Conservation (phyloP, 345 rosid species). For the Boechera retrofracta region DNA sequence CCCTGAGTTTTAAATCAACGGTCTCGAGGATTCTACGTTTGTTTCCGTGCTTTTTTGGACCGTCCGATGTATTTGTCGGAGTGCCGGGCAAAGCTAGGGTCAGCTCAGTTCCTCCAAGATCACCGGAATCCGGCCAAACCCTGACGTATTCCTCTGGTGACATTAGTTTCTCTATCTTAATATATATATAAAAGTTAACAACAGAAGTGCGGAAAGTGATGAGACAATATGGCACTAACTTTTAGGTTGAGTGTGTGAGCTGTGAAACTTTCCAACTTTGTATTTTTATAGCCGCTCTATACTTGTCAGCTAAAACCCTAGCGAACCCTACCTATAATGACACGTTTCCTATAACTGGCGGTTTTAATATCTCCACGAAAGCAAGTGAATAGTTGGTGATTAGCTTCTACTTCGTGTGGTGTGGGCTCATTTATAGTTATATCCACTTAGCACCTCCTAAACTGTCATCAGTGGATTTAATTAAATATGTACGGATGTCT, state of each 20-base stretch:
- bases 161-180: slow-evolving; percentile 21
- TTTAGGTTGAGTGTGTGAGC: slow-evolving; percentile 25
- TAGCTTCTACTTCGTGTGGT: slow-evolving; percentile 33
- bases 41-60: slow-evolving; percentile 41
- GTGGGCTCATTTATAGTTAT: not conserved
- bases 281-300: slow-evolving; percentile 18
- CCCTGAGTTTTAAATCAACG: slow-evolving; percentile 50
- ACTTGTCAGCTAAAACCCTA: slow-evolving; percentile 25
- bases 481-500: not conserved
- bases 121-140: slow-evolving; percentile 42
- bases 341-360: slow-evolving; percentile 50
- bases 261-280: slow-evolving; percentile 22
- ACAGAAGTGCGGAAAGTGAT: slow-evolving; percentile 10
- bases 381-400: slow-evolving; percentile 27
- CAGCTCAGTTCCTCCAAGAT: slow-evolving; percentile 61
- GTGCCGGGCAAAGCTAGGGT: slow-evolving; percentile 67
- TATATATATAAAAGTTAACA: not conserved
- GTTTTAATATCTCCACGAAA: slow-evolving; percentile 54
- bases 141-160: slow-evolving; percentile 35
- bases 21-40: slow-evolving; percentile 61
- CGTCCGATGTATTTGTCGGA: slow-evolving; percentile 32
- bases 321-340: slow-evolving; percentile 34
- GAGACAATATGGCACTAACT: slow-evolving; percentile 39
- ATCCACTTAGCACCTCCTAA: slow-evolving; percentile 1
- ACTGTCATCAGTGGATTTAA: not conserved